Conservation (phyloP, 1,139 yeast genomes). For the Lodderomyces orthopsilosis region DNA sequence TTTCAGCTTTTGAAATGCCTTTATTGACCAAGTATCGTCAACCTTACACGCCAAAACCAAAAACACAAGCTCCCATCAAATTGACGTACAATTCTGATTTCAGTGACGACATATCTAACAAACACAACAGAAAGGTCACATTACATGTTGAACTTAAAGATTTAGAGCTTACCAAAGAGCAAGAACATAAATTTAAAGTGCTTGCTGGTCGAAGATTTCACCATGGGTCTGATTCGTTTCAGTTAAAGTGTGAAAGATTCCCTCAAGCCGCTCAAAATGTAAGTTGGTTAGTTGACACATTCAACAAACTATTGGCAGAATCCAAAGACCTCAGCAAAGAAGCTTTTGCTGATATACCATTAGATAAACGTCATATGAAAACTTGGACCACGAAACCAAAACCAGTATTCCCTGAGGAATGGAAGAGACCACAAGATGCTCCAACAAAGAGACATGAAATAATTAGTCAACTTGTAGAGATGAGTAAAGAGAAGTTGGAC, state of each 20-base stretch:
- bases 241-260: slow-evolving; percentile 61
- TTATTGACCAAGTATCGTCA: slow-evolving; percentile 72
- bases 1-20: slow-evolving; percentile 92
- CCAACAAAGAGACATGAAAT: slow-evolving; percentile 39
- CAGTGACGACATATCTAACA: slow-evolving; percentile 60
- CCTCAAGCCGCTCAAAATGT: slow-evolving; percentile 86
- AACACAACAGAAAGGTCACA: slow-evolving; percentile 69
- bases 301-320: slow-evolving; percentile 59
- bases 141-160: slow-evolving; percentile 53
- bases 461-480: slow-evolving; percentile 33
- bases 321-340: slow-evolving; percentile 55
- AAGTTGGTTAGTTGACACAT: slow-evolving; percentile 61
- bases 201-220: slow-evolving; percentile 80
- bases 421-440: slow-evolving; percentile 80
- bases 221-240: slow-evolving; percentile 54
- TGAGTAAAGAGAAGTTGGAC: slow-evolving; percentile 2
- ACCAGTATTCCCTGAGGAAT: slow-evolving; percentile 67
- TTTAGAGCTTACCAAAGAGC: slow-evolving; percentile 50
- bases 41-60: slow-evolving; percentile 48
- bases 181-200: slow-evolving; percentile 72
- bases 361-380: slow-evolving; percentile 71
- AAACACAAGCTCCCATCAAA: slow-evolving; percentile 51
- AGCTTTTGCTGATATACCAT: slow-evolving; percentile 76
- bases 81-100: slow-evolving; percentile 73
- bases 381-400: slow-evolving; percentile 31